Conservation (phyloP, 768 basidiomycete species). For the Suillus subluteus region DNA sequence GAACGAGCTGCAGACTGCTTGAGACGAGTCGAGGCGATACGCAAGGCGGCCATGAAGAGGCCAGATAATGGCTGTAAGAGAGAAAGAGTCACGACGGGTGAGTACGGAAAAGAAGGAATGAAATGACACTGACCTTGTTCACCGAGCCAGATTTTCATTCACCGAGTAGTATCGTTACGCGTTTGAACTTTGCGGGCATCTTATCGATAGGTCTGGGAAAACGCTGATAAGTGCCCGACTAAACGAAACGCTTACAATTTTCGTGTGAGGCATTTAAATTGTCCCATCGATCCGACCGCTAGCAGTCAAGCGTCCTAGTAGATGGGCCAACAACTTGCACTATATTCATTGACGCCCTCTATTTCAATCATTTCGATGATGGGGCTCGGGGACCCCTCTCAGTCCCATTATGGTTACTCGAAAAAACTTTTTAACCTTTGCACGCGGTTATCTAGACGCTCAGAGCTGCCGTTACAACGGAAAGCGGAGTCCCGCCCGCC, state of each 20-base stretch:
- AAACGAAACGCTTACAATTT: not conserved
- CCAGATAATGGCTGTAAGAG: constrained; percentile 23
- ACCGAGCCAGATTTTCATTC: constrained; percentile 43
- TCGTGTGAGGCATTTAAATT: not conserved
- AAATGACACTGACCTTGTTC: constrained; percentile 30
- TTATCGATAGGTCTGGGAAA: constrained; percentile 21
- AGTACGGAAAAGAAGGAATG: constrained; percentile 19
- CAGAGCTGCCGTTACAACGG: too few relatives aligned
- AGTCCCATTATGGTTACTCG: not conserved
- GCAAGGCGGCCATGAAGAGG: constrained; percentile 31
- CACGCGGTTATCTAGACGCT: constrained; percentile 22
- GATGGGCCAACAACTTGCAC: not conserved
- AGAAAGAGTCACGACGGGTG: constrained; percentile 14
- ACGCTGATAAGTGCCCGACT: constrained; percentile 8
- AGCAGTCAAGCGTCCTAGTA: not conserved
- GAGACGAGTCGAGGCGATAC: constrained; percentile 28
- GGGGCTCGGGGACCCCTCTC: constrained; percentile 28
- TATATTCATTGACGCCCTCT: constrained; percentile 2
- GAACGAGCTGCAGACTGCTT: constrained; percentile 22
- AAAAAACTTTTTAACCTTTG: constrained; percentile 29
- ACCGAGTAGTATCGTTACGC: constrained; percentile 40
- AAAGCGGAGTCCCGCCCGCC: constrained; percentile 27
- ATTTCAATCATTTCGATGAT: constrained; percentile 15
- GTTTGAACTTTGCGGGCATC: constrained; percentile 18
- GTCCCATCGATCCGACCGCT: not conserved